A percentile compares a stretch with the other conserved stretches of the same genome.
Evolutionary conservation across 306 rosid genomes (phyloP).

Genomic region (Cajanus cajan): DNA sequence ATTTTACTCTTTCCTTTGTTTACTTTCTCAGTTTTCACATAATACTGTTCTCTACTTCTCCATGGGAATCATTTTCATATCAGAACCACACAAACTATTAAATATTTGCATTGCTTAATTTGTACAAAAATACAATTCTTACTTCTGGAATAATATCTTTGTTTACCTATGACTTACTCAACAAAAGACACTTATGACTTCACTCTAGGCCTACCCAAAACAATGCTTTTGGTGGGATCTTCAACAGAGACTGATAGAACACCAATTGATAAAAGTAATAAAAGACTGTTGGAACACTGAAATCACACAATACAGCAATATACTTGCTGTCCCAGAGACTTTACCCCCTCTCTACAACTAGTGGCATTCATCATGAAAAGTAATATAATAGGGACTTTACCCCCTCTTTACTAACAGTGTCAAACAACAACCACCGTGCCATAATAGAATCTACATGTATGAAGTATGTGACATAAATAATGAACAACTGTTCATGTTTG

Average conservation of each 20-base stretch:
- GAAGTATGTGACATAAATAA: background rate
- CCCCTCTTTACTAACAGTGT: background rate
- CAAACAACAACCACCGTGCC: background rate
- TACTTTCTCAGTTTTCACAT: too few species aligned
- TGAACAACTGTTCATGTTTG: background rate
- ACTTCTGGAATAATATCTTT: background rate
- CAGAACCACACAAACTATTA: background rate
- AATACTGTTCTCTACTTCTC: too few species aligned
- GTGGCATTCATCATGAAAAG: background rate
- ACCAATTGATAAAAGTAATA: too few species aligned
- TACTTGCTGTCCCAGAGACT: too few species aligned
- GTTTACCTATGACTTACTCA: background rate
- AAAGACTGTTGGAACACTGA: too few species aligned
- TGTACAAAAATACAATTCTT: background rate
- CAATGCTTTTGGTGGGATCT: background rate
- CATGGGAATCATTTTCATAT: background rate
- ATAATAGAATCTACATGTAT: background rate
- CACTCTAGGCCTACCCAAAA: background rate
- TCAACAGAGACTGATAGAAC: too few species aligned
- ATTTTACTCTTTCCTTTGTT: too few species aligned
- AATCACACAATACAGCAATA: too few species aligned
- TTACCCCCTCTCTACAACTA: too few species aligned
- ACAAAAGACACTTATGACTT: background rate
- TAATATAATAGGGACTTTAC: background rate
- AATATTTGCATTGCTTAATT: background rate